Percentiles rank a stretch among this genome's conserved stretches.
Conservation (phyloP, 306 rosid species). For the Gleditsia sinensis region DNA sequence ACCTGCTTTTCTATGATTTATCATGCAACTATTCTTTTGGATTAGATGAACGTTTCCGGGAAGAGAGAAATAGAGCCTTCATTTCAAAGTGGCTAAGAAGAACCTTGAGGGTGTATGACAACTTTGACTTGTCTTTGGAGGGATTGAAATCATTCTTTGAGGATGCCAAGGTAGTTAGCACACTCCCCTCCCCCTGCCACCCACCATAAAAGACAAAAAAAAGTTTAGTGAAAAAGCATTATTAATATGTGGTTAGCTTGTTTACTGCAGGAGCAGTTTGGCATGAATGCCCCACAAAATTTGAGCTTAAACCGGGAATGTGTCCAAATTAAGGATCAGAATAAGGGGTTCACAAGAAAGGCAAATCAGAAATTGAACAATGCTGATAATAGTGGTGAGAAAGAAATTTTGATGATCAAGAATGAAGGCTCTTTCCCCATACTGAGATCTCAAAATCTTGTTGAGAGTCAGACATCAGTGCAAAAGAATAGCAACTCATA, state of each 20-base stretch:
- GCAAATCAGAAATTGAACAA: constrained; percentile 46
- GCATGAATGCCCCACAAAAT: constrained; percentile 42
- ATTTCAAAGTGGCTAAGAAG: constrained; percentile 95
- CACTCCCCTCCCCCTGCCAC: background rate
- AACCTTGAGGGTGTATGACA: constrained; percentile 58
- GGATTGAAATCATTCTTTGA: constrained; percentile 74
- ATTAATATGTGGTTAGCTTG: constrained; percentile 32
- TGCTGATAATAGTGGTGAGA: constrained; percentile 39
- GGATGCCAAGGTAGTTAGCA: constrained; percentile 58
- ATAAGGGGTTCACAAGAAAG: constrained; percentile 40
- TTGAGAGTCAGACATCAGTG: constrained; percentile 40
- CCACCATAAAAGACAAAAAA: constrained; percentile 1
- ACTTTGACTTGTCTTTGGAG: constrained; percentile 55
- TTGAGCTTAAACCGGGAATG: constrained; percentile 34
- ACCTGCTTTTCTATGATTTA: background rate
- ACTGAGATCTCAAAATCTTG: constrained; percentile 45
- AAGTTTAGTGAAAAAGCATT: too few relatives aligned
- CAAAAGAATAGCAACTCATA: constrained; percentile 36
- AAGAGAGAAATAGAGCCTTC: constrained; percentile 70
- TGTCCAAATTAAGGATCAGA: constrained; percentile 34
- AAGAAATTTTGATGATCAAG: constrained; percentile 37
- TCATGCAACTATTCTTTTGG: constrained; percentile 31
- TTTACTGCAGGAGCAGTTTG: constrained; percentile 60
- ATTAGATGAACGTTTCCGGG: constrained; percentile 87
- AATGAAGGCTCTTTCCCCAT: constrained; percentile 37